A percentile compares a stretch with the other conserved stretches of the same genome.
Evolutionary conservation across 257 asterid genomes (phyloP).

Genomic region (Verbascum thapsus): DNA sequence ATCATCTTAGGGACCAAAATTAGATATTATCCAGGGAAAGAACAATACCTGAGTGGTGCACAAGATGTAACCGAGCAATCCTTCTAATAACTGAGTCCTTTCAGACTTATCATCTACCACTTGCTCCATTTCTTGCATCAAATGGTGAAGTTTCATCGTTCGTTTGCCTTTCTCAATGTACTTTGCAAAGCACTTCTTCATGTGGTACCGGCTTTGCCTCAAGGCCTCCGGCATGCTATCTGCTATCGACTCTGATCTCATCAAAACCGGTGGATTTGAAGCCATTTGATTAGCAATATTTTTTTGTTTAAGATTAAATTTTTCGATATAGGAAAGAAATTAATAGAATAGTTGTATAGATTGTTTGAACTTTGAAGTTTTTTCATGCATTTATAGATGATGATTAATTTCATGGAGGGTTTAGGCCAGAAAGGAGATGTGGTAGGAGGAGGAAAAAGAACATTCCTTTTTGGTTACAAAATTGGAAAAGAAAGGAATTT

Average conservation of each 20-base stretch:
- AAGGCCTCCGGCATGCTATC: constrained; percentile 93
- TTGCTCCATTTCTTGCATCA: constrained; percentile 86
- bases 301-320: not conserved
- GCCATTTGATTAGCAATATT: constrained; percentile 40
- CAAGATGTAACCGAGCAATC: constrained; percentile 83
- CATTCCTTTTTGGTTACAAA: constrained; percentile 37
- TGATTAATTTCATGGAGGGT: constrained; percentile 10
- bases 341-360: constrained; percentile 22
- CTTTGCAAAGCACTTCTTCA: constrained; percentile 87
- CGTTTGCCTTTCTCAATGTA: constrained; percentile 70
- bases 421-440: constrained; percentile 33
- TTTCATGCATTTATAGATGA: constrained; percentile 41
- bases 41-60: constrained; percentile 76
- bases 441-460: constrained; percentile 39
- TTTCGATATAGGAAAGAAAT: not conserved
- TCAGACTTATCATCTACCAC: constrained; percentile 68
- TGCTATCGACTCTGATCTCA: constrained; percentile 66
- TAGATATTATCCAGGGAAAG: not conserved
- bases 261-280: constrained; percentile 48
- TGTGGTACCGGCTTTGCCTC: constrained; percentile 83
- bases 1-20: too few relatives aligned
- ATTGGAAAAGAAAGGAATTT: constrained; percentile 57
- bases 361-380: constrained; percentile 16
- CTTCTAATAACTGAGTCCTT: constrained; percentile 66
- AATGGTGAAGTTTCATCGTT: constrained; percentile 58